Base-by-base conservation (phyloP, 192 early-diverging fungal genomes). In the Spizellomyces sp. region DNA sequence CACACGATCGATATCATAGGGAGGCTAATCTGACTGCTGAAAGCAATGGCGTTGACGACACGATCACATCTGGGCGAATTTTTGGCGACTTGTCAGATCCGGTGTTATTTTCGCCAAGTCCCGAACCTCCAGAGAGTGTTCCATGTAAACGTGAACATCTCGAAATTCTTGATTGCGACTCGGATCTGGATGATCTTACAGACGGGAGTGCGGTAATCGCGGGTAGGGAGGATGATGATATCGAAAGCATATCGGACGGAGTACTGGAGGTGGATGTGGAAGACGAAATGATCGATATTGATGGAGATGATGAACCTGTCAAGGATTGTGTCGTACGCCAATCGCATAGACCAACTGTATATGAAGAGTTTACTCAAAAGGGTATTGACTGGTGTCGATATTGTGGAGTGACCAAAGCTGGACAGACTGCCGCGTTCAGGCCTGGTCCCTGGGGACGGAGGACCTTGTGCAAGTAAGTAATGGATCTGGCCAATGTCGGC, bases 391-490 rank as follows among this genome's bases (percentile, higher is more conserved):
- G 94, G 94, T 96, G 94, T 78, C 88, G 94, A 56, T 96, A 94
- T 76, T 96, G 94, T 73, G 94, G 94, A 27, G 93, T 92, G 4
- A 96, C 94, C 9, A 68, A 77, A 90, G 91, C 78, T 88, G 90
- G 44, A 85, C 92, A 77, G 91, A 96, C 84, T 90, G 92, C 74
- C 12, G 75, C 74, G 48, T 79, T 75, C 92, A 88, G 94, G 42
- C 94, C 92, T 14, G 94, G 94, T 4, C 94, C 94, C 48, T 96
- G 94, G 94, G 94, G 94, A 47, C 94, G 95, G 81, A 89, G 92
- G 70, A 94, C 94, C 17, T 77, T 96, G 56, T 96, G 94, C 91
- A 96, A 96, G 87, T 89, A 84, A 74, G 80, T 85, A 50, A 64
- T 48, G 9, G 42, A 12, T 64, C 63, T 3, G 0, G 15, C 45